Evolutionary conservation across 345 rosid species (phyloP).

Genomic region (Ailanthus altissimus): DNA sequence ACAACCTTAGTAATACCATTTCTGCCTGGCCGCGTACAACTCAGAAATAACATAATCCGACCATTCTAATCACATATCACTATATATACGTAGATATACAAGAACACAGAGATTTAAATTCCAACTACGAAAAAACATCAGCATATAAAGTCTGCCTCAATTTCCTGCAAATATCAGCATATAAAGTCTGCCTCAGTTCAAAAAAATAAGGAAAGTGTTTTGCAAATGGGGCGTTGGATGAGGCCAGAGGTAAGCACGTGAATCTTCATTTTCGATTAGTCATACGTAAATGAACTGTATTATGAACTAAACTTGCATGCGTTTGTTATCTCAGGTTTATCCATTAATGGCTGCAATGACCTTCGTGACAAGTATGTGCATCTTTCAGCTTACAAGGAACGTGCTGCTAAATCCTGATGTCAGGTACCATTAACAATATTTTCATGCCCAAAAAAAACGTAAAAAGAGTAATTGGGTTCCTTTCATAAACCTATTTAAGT

Average conservation of each 20-base stretch:
- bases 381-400: constrained; percentile 70
- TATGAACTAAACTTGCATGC: background rate
- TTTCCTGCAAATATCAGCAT: background rate
- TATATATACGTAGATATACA: background rate
- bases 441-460: no score
- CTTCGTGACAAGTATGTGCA: constrained; percentile 57
- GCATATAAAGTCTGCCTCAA: background rate
- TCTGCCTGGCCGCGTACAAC: background rate
- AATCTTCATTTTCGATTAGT: background rate
- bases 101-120: background rate
- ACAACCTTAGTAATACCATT: background rate
- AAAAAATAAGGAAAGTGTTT: background rate
- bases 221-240: constrained; percentile 69
- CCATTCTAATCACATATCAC: background rate
- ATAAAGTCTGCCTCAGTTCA: background rate
- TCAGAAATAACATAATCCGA: background rate
- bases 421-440: constrained; percentile 37
- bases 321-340: constrained; percentile 42
- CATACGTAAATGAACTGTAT: no score
- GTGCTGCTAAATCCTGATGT: constrained; percentile 65
- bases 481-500: no score
- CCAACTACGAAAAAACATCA: background rate
- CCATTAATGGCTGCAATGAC: constrained; percentile 83
- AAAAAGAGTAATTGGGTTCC: no score
- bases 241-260: constrained; percentile 58